These are phyloP conservation scores for Codiaeum variegatum DNA, from an alignment of 441 rosid species.

Conservation along the genomic window DNA sequence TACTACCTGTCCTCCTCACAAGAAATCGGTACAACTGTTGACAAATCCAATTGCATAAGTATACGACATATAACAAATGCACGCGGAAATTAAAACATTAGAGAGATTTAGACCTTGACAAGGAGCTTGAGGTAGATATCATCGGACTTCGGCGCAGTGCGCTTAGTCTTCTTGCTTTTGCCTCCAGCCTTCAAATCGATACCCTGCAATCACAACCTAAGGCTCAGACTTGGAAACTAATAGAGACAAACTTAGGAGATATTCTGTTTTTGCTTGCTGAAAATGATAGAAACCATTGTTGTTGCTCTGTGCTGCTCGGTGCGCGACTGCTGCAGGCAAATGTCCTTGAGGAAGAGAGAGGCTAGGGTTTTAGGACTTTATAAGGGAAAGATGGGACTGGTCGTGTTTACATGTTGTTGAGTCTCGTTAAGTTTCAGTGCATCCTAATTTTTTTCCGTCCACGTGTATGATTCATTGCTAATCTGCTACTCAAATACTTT, in stretches of 20 bases:
- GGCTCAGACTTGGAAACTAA: neutral
- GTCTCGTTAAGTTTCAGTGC: neutral
- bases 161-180: constrained; percentile 68
- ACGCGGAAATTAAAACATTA: neutral
- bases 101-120: constrained; percentile 41
- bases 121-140: constrained; percentile 70
- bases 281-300: constrained; percentile 26
- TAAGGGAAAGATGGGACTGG: neutral
- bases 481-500: neutral
- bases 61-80: neutral
- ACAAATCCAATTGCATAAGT: constrained; percentile 9
- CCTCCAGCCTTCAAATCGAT: constrained; percentile 72
- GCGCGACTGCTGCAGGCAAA: constrained; percentile 19
- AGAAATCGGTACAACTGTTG: constrained; percentile 72
- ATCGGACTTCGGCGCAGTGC: constrained; percentile 67
- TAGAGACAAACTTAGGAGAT: neutral
- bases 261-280: neutral
- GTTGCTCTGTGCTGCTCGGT: constrained; percentile 13
- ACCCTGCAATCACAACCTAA: constrained; percentile 36
- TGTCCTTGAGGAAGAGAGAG: neutral
- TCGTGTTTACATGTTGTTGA: neutral
- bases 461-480: neutral
- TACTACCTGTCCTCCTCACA: constrained; percentile 79
- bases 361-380: constrained; percentile 29
- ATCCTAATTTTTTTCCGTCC: neutral